Base-by-base conservation (phyloP, 75 land plant species). In the Cupressus sempervirens region DNA sequence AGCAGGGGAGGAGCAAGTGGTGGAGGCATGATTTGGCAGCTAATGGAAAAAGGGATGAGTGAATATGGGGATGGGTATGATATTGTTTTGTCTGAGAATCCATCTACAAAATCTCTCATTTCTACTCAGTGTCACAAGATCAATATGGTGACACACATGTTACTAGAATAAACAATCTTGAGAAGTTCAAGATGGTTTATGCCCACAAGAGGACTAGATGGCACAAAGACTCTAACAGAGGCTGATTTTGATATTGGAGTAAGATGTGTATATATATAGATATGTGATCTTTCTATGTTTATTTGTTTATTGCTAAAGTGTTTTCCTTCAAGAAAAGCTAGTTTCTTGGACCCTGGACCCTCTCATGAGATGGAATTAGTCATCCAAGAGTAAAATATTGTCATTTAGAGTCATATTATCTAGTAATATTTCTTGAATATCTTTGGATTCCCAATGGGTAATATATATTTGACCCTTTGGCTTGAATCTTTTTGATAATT, bases 21-120 rank as follows among this genome's bases (percentile, higher is more conserved):
- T 0, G 99, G 99, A 4, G 91, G 95, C 15, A 84, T 97, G 29
- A 92, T 96, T 48, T 97, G 99, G 99, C 99, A 97, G 82, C 94
- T 97, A 29, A 50, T 93, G 67, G 73, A 90, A 5, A 86, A 86
- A 76, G 96, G 92, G 12, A 92, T 94, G 95, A 93, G 89, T 54
- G 88, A 90, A 0, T 93, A 84, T 77, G 85, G 89, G n/a, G 98
- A 97, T 85, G 99, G 96, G 23, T 95, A 95, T 82, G 95, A 93
- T 48, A 85, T 95, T 35, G 83, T 93, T 58, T 58, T 95, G 80
- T 87, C 86, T 45, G 88, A 92, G 84, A 83, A 83, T 86, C 68
- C 91, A 7, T 92, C 96, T 2, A 92, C 92, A 40, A 87, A 89
- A 5, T 87, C 83, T 40, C 4, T 94, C 65, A 94, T 94, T 54